Evolutionary conservation across 1,139 yeast genomes (phyloP), one percentile per base, ranked within the genome.

Genomic region (Suhomyces yuchorum): DNA sequence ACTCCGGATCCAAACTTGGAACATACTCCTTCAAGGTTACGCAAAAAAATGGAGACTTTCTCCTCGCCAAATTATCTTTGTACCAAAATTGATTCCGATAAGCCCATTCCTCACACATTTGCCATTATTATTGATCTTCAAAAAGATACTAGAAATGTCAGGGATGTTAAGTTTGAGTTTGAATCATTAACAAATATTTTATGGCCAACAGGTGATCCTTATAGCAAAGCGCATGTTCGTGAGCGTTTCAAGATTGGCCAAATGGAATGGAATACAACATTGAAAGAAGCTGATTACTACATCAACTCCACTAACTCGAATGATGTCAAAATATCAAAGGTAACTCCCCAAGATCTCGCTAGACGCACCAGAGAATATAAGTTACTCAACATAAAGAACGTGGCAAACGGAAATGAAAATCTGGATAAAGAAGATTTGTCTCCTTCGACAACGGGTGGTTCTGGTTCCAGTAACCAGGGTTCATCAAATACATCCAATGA

Each of bases 131-230:
- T 75, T 2, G 80, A 75, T 51, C 61, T 75, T 19, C 58, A 62
- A 19, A 71, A 70, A 46, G 78, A 71, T 37, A 60, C 69, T 8
- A 43, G 48, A 14, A 50, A 61, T 1, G 58, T 70, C 5, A 63
- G 62, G 37, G 68, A 67, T 40, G 50, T 75, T 17, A 58, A 56
- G 22, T 56, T 75, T 39, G 71, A 67, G 46, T 70, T 75, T 51
- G 64, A 61, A 46, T 71, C 77, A 14, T 34, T 57, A 2, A 64
- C 73, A 6, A 64, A 60, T 44, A 68, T 80, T 2, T 63, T 75
- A 50, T 82, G 87, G 87, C 82, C 83, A 6, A 68, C 73, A 33
- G 81, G 82, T 8, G 81, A 81, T 24, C 80, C 82, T 1, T 77
- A 78, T 56, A 75, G 70, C 53, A 73, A 65, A 50, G 56, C 61